Evolutionary conservation across 2,329 filamentous ascomycete genomes (phyloP), one percentile per base, ranked within the genome.

Genomic region (Pseudogymnoascus verrucosus): DNA sequence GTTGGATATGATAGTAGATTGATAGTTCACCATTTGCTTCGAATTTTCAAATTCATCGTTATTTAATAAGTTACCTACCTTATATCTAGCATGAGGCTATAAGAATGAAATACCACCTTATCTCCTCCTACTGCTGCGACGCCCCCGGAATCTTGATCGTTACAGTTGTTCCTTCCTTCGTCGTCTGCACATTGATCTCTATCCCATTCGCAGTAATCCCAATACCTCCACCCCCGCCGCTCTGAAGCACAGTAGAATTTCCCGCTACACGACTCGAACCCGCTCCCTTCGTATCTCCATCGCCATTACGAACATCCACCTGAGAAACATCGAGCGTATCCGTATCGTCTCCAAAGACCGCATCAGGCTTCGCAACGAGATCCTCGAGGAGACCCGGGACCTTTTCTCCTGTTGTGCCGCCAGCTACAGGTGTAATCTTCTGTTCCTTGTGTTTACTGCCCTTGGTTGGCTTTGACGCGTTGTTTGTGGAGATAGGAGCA

Each of bases 1-100:
- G 8, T 42, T 42, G 16, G 19, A 11, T 21, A 42, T 11, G 16
- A 42, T 42, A 19, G 71, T 66, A 72, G 67, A 68, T 71, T 69
- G 64, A 70, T 70, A 64, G 72, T 69, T 21, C 67, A 70, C 11
- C 72, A 63, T 63, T 71, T 70, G 23, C 70, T 70, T 67, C 71
- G 71, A 4, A 72, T 69, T 62, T 51, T 51, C 51, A 71, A 70
- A 42, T 73, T 72, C 59, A 71, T 68, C 64, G 70, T 70, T 64
- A 72, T 31, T 63, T 54, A 40, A 42, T 19, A 42, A 4, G n/a
- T 19, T 42, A 42, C 16, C 16, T 21, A 42, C 16, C 16, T 19
- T 19, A 11, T 21, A 21, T 11, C 16, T 3, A 19, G 1, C 16
- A 8, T 4, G 3, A 19, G 16, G 16, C 39, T 42, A 11, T 19